Evolutionary conservation across 2,329 filamentous ascomycete genomes (phyloP), one percentile per base, ranked within the genome.

Genomic region (Fusarium floridanum): DNA sequence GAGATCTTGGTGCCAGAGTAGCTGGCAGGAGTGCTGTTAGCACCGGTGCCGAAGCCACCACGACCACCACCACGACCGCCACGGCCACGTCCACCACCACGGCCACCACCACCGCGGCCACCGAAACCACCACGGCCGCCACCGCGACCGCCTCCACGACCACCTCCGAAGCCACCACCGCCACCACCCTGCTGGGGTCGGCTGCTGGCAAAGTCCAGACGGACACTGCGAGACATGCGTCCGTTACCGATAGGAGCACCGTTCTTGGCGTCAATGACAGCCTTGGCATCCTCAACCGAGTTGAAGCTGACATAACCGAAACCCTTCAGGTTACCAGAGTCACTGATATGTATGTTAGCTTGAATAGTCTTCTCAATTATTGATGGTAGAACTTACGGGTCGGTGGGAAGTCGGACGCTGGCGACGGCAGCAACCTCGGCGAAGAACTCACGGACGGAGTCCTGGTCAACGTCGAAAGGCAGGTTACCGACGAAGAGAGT

Each of bases 401-500:
- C 94, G 69, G 95, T 98, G 61, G 95, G 95, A 72, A 98, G 92
- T 81, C 95, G 93, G 79, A 98, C 91, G 81, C 93, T 93, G 80
- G 92, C 90, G 82, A 97, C 91, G 81, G 87, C 88, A 76, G 91
- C 91, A 78, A 92, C 89, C 77, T 93, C 89, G 79, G 87, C 86
- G 87, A 98, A 98, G 82, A 93, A 91, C 78, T 92, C 90, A 72
- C 88, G 88, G 77, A 98, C 88, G 75, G 87, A 85, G 66, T 95
- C 93, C 86, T 97, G 93, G 80, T 93, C 91, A 79, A 92, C 91
- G 75, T 94, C 91, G 85, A 97, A 98, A 61, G 94, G 92, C 76
- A 98, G 87, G 88, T 98, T 98, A 80, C 95, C 95, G 76, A 98
- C 91, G 85, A 97, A 98, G 70, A 98, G 89, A 48, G 95, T 98